Evolutionary conservation across 2,329 filamentous ascomycete species (phyloP).

Genomic region (Xylariales sp.): DNA sequence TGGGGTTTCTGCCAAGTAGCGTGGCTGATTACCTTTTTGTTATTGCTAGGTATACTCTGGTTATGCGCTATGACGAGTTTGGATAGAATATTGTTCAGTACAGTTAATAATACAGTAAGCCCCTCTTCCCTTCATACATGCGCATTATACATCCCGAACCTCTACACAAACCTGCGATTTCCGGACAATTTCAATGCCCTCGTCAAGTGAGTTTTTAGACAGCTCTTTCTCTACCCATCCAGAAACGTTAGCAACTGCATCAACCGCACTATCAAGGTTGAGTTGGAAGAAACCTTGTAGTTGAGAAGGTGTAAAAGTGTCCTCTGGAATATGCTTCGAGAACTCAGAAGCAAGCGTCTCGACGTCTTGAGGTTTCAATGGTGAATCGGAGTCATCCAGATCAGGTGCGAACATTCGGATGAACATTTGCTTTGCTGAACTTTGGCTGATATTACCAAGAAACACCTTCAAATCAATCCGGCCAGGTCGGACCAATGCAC

Average conservation of each 20-base stretch:
- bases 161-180: conserved; percentile 9
- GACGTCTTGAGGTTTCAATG: conserved; percentile 10
- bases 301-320: conserved; percentile 31
- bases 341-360: conserved; percentile 24
- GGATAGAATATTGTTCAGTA: background rate
- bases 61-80: background rate
- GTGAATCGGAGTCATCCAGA: conserved; percentile 1
- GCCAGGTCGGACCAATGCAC: conserved; percentile 55
- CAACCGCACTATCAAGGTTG: conserved; percentile 25
- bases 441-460: conserved; percentile 30
- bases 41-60: too few species aligned
- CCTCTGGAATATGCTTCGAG: conserved; percentile 25
- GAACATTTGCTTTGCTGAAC: conserved; percentile 31
- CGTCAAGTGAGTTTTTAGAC: conserved; percentile 17
- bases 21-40: too few species aligned
- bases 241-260: conserved; percentile 22
- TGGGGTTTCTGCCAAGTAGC: too few species aligned
- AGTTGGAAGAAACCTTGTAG: conserved; percentile 32
- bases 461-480: conserved; percentile 56
- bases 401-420: conserved; percentile 30
- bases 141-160: background rate
- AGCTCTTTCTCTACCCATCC: conserved; percentile 26
- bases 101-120: background rate
- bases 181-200: conserved; percentile 24
- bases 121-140: background rate